phyloP scores from a whole-genome alignment of 148 eudicot genomes.

The Camellia lanceoleosa region DNA sequence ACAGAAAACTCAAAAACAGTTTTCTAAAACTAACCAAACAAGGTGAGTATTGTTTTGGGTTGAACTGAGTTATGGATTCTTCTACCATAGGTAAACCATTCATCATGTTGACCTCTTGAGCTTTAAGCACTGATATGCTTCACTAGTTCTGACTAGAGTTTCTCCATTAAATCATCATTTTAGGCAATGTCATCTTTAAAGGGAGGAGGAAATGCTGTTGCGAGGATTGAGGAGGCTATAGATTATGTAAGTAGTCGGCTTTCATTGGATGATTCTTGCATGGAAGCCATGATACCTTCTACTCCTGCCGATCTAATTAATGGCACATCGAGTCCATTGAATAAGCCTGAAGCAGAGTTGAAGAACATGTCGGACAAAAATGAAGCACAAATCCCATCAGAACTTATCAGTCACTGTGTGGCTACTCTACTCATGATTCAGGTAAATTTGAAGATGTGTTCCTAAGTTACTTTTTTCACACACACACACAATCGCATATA shows the following conservation, averaged over 20 bases:
- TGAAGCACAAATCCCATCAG: constrained; percentile 60
- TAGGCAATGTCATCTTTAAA: constrained; percentile 72
- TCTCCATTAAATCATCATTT: neutral
- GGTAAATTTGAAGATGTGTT: constrained; percentile 39
- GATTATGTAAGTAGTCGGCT: constrained; percentile 58
- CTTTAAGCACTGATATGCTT: constrained; percentile 3
- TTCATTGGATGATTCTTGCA: constrained; percentile 48
- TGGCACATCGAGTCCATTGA: constrained; percentile 35
- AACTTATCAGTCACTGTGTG: constrained; percentile 76
- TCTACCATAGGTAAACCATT: neutral
- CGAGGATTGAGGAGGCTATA: constrained; percentile 64
- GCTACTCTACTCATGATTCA: constrained; percentile 89
- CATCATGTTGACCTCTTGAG: neutral
- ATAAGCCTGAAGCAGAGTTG: constrained; percentile 36
- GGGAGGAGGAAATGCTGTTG: constrained; percentile 36
- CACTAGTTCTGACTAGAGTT: neutral
- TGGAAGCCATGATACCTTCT: constrained; percentile 20
- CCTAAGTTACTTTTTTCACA: neutral
- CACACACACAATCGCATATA: too few relatives aligned
- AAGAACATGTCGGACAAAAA: constrained; percentile 34
- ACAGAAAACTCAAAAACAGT: too few relatives aligned
- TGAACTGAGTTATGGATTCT: neutral
- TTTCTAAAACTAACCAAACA: too few relatives aligned
- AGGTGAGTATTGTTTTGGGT: too few relatives aligned
- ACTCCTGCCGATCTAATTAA: constrained; percentile 24